A percentile compares a stretch with the other conserved stretches of the same genome.
These are phyloP conservation scores for Plasmodium relictum DNA, from an alignment of 169 alveolate genomes.

Conservation along the genomic window DNA sequence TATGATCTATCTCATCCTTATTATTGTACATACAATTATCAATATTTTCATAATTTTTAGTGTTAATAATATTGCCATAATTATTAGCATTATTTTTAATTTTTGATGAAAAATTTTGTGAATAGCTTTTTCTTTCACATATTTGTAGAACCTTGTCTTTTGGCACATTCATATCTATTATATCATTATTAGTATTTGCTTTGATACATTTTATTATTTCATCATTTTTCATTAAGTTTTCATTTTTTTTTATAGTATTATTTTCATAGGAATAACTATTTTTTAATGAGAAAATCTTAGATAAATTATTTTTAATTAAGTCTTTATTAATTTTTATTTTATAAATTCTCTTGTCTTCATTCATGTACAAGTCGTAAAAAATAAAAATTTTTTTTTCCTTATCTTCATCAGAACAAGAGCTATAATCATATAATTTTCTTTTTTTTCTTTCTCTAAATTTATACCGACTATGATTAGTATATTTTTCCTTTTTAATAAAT, in stretches of 20 bases:
- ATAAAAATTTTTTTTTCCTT: slow-evolving; percentile 22
- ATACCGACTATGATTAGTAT: slow-evolving; percentile 8
- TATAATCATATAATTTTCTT: slow-evolving; percentile 38
- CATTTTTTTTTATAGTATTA: not conserved
- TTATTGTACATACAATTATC: too few relatives aligned
- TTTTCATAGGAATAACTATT: not conserved
- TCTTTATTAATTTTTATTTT: slow-evolving; percentile 21
- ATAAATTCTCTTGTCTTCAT: slow-evolving; percentile 21
- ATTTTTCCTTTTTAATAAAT: slow-evolving; percentile 23
- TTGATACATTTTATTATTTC: not conserved
- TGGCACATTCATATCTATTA: not conserved
- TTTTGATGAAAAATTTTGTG: not conserved
- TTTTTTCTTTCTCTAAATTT: slow-evolving; percentile 71
- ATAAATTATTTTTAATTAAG: not conserved
- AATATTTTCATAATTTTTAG: too few relatives aligned
- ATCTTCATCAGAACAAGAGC: slow-evolving; percentile 49
- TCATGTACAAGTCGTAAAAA: slow-evolving; percentile 72
- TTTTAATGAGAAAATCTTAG: not conserved
- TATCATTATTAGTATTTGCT: not conserved
- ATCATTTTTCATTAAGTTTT: not conserved
- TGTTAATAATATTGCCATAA: slow-evolving; percentile 1
- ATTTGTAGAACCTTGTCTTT: not conserved
- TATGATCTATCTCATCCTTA: too few relatives aligned
- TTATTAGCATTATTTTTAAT: not conserved
- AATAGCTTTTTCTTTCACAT: not conserved